Evolutionary conservation across 2,329 filamentous ascomycete genomes (phyloP).

Genomic region (Aspergillus sp.): DNA sequence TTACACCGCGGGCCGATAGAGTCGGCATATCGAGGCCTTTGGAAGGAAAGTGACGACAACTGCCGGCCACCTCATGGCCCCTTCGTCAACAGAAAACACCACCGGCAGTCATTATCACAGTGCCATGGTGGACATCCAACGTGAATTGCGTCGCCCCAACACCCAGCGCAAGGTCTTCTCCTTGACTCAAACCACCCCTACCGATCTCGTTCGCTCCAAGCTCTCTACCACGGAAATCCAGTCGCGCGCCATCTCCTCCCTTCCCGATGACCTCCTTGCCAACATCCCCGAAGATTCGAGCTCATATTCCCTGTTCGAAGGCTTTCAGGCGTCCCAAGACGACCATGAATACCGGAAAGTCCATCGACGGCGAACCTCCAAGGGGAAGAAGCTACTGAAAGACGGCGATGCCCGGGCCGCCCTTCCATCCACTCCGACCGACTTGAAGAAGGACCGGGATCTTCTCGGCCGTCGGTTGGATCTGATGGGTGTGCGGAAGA

Average conservation of each 20-base stretch:
- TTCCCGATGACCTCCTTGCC: conserved; percentile 83
- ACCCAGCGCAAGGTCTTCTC: conserved; percentile 89
- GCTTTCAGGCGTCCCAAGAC: conserved; percentile 81
- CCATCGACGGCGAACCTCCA: conserved; percentile 65
- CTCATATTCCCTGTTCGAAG: conserved; percentile 90
- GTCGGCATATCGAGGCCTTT: conserved; percentile 86
- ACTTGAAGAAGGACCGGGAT: conserved; percentile 76
- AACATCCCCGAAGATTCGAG: conserved; percentile 87
- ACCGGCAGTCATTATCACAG: conserved; percentile 71
- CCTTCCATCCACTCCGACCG: conserved; percentile 63
- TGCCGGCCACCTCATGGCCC: conserved; percentile 81
- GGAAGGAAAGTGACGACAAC: conserved; percentile 92
- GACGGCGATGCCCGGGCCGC: conserved; percentile 56
- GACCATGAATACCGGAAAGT: conserved; percentile 64
- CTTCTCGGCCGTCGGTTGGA: conserved; percentile 81
- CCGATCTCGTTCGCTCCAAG: conserved; percentile 86
- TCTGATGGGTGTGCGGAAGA: conserved; percentile 88
- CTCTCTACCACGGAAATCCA: conserved; percentile 91
- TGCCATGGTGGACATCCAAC: conserved; percentile 85
- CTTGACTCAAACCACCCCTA: conserved; percentile 86
- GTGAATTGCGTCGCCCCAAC: conserved; percentile 77
- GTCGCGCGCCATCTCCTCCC: conserved; percentile 81
- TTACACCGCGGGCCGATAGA: conserved; percentile 48
- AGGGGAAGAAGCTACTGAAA: conserved; percentile 70
- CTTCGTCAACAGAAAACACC: conserved; percentile 46